Evolutionary conservation across 2,329 filamentous ascomycete genomes (phyloP), one percentile per base, ranked within the genome.

Genomic region (Apiospora kogelbergensis): DNA sequence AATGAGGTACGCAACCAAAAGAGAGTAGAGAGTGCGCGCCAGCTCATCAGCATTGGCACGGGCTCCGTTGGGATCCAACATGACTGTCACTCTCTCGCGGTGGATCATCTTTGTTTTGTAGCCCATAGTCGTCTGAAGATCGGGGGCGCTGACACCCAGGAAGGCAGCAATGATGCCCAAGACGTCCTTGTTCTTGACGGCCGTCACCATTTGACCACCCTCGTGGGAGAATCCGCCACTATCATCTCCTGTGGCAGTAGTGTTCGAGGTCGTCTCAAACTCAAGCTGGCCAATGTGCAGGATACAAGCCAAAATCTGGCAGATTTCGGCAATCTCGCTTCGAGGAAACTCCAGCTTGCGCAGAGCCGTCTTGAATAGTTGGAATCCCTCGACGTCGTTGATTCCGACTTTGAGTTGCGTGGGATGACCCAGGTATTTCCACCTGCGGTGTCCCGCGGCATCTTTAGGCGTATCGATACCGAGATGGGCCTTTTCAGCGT

Each of bases 71-170:
- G 95, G 93, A 77, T 99, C 96, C 42, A 99, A 88, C 95, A 99
- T 97, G 73, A 99, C 93, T 0, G 96, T 99, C n/a, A 99, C 96
- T 68, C 96, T 91, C 84, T 99, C 96, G 72, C 94, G 92, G 77
- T 97, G 93, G 68, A 99, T 91, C 74, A 96, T 98, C 85, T 97
- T 98, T 24, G 94, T 98, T 83, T 97, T 97, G 85, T 98, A 97
- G 3, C 95, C 94, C 69, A 99, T 85, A 40, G 94, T 97, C 46
- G 88, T 90, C 81, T 99, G 95, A 6, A 99, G 85, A 70, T 97
- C 93, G 65, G 89, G 85, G 11, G 91, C 88, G 75, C 90, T 89
- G 7, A 99, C 91, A 63, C 96, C 96, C 1, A 99, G 84, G 84
- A 99, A 99, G n/a, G 95, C 95, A 13, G 96, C 95, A 67, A 99